phyloP scores from a whole-genome alignment of 345 rosid species.

The Anastatica hierochuntica region DNA sequence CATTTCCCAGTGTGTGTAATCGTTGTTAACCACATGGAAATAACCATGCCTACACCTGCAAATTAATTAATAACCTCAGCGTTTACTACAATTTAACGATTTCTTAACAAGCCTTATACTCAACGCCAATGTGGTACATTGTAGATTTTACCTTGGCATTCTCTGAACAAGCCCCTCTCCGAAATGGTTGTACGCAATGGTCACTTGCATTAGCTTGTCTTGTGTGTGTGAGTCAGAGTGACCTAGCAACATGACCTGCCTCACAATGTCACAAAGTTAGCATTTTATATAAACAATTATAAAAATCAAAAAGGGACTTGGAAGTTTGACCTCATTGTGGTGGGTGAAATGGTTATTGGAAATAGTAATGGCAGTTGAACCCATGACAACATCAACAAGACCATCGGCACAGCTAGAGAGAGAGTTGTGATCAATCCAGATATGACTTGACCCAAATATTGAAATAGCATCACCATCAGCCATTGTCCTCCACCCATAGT shows the following conservation, averaged over 20 bases:
- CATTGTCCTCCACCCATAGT: slow-evolving; percentile 61
- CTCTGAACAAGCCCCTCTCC: slow-evolving; percentile 73
- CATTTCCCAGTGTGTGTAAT: slow-evolving; percentile 57
- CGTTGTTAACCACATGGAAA: slow-evolving; percentile 90
- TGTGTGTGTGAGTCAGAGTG: slow-evolving; percentile 59
- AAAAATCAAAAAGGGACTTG: background rate
- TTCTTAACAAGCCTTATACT: background rate
- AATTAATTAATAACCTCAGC: too few species aligned
- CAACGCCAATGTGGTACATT: background rate
- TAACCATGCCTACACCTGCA: slow-evolving; percentile 79
- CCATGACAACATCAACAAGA: slow-evolving; percentile 58
- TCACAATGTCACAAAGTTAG: background rate
- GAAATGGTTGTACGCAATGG: too few species aligned
- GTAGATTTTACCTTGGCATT: slow-evolving; percentile 62
- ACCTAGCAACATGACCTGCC: slow-evolving; percentile 79
- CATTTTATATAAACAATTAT: background rate
- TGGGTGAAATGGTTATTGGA: slow-evolving; percentile 58
- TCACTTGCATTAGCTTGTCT: slow-evolving; percentile 81
- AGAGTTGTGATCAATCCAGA: slow-evolving; percentile 87
- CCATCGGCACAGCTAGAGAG: slow-evolving; percentile 76
- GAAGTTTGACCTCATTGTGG: slow-evolving; percentile 5
- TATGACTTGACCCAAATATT: too few species aligned
- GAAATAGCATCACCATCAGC: slow-evolving; percentile 88
- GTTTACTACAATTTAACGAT: too few species aligned
- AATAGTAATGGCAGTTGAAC: slow-evolving; percentile 45